Percentiles rank a stretch among this genome's conserved stretches.
phyloP scores from a whole-genome alignment of 257 asterid species.

The Fraxinus quadrangulata region DNA sequence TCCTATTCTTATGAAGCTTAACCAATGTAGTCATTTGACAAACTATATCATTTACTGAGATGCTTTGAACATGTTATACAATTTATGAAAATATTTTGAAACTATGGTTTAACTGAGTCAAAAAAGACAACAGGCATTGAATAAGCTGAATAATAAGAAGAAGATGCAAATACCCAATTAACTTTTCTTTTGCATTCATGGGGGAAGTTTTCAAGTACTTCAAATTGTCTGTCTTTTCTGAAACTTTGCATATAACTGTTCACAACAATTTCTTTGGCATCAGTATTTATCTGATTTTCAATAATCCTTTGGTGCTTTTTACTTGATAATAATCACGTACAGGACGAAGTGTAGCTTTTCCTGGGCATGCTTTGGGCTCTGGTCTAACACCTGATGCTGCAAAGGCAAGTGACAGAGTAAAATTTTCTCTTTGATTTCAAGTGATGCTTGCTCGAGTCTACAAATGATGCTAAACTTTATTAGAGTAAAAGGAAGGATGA shows the following conservation, averaged over 20 bases:
- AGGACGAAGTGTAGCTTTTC: constrained; percentile 98
- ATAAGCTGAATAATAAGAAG: not conserved
- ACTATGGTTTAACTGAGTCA: not conserved
- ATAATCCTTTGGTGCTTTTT: not conserved
- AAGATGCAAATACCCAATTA: not conserved
- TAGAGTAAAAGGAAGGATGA: constrained; percentile 18
- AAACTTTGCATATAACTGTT: not conserved
- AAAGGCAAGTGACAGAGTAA: constrained; percentile 64
- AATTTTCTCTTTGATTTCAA: constrained; percentile 25
- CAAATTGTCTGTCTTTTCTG: not conserved
- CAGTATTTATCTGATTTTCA: not conserved
- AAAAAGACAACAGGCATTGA: not conserved
- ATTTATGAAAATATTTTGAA: not conserved
- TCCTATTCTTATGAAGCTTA: not conserved
- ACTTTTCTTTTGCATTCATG: not conserved
- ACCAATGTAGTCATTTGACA: not conserved
- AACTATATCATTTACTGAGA: not conserved
- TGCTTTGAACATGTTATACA: not conserved
- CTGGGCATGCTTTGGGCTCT: constrained; percentile 95
- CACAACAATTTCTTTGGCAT: not conserved
- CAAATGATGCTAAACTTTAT: constrained; percentile 18
- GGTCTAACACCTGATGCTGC: constrained; percentile 89
- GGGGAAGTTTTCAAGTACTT: not conserved
- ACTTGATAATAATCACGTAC: constrained; percentile 27
- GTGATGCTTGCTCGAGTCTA: constrained; percentile 28